A percentile compares a stretch with the other conserved stretches of the same genome.
These are phyloP conservation scores for Bonia amplexicaulis DNA, from an alignment of 176 grass and related monocot genomes.

Conservation along the genomic window DNA sequence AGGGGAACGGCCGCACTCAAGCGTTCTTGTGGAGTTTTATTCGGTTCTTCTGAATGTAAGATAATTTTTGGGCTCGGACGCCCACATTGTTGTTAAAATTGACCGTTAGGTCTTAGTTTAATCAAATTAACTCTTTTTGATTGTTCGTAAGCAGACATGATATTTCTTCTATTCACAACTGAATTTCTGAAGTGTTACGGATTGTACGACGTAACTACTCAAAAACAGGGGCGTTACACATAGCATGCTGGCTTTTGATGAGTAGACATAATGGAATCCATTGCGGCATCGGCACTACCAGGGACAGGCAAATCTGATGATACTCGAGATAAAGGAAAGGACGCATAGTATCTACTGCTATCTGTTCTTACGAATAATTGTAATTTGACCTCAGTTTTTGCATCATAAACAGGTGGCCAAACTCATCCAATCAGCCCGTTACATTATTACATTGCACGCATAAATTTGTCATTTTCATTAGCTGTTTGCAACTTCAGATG, in stretches of 20 bases:
- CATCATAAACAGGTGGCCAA: constrained; percentile 45
- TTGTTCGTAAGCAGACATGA: too few relatives aligned
- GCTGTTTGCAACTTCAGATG: neutral
- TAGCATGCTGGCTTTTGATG: neutral
- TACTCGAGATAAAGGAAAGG: neutral
- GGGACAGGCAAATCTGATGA: neutral
- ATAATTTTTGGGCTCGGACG: too few relatives aligned
- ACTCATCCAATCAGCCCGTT: constrained; percentile 20
- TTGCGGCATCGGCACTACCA: neutral
- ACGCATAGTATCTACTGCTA: neutral
- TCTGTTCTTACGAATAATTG: neutral
- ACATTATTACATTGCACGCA: neutral
- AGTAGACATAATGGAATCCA: neutral
- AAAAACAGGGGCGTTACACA: too few relatives aligned
- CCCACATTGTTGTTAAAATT: too few relatives aligned
- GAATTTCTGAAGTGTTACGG: too few relatives aligned
- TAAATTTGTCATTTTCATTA: neutral
- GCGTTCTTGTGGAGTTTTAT: too few relatives aligned
- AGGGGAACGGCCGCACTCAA: too few relatives aligned
- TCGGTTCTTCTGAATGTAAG: too few relatives aligned
- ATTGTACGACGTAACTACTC: too few relatives aligned
- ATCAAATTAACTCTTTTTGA: too few relatives aligned
- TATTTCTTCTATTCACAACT: too few relatives aligned
- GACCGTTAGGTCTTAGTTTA: too few relatives aligned
- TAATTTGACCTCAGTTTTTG: neutral